These are phyloP conservation scores for Cyphellophora attinorum DNA, from an alignment of 2,329 filamentous ascomycete genomes.

Conservation along the genomic window DNA sequence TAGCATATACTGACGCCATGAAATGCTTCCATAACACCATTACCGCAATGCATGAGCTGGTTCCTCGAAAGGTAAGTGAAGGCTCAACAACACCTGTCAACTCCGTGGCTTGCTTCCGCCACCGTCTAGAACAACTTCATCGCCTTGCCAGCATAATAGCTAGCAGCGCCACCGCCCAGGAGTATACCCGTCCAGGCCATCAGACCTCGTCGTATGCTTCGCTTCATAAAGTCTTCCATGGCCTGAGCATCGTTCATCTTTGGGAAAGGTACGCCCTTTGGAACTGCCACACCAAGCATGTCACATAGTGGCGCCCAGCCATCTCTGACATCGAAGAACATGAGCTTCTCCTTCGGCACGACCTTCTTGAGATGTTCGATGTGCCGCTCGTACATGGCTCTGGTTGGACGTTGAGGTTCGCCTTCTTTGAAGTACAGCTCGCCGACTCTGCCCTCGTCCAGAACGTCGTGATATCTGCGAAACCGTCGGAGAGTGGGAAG, in stretches of 20 bases:
- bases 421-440: slow-evolving; percentile 15
- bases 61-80: no score
- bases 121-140: not conserved
- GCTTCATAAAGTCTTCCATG: slow-evolving; percentile 17
- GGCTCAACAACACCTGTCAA: slow-evolving; percentile 1
- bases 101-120: no score
- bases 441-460: slow-evolving; percentile 16
- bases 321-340: slow-evolving; percentile 27
- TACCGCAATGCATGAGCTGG: no score
- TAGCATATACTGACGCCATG: no score
- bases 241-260: slow-evolving; percentile 18
- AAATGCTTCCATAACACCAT: no score
- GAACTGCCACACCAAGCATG: slow-evolving; percentile 19
- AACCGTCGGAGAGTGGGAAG: slow-evolving; percentile 16
- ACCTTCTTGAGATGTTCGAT: slow-evolving; percentile 18
- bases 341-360: slow-evolving; percentile 22
- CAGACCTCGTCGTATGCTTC: slow-evolving; percentile 20
- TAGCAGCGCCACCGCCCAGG: slow-evolving; percentile 11
- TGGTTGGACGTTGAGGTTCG: slow-evolving; percentile 15
- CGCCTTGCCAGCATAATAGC: slow-evolving; percentile 5
- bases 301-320: slow-evolving; percentile 20
- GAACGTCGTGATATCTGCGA: slow-evolving; percentile 16
- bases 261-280: slow-evolving; percentile 18
- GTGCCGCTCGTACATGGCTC: slow-evolving; percentile 17
- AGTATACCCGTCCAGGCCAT: slow-evolving; percentile 21